Conservation (phyloP, 1,284 basidiomycete genomes). For the Sphagnurus paluster region DNA sequence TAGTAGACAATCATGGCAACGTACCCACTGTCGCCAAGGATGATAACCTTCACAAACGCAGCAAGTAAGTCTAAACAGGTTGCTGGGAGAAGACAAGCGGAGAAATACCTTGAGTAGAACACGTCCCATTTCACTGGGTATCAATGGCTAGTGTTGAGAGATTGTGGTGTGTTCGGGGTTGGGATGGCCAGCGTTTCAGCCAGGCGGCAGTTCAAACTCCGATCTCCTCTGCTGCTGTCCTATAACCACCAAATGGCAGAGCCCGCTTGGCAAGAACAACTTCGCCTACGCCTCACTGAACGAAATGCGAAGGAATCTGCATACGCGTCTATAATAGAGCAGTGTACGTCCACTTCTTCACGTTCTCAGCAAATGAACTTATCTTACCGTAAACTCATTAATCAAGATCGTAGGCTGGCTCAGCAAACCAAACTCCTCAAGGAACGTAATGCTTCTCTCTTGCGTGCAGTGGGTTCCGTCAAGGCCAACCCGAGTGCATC, state of each 20-base stretch:
- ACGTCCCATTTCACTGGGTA: constrained; percentile 62
- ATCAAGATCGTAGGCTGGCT: constrained; percentile 81
- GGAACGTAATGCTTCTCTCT: constrained; percentile 83
- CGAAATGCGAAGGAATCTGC: constrained; percentile 73
- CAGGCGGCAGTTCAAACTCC: constrained; percentile 40
- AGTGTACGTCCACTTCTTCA: constrained; percentile 60
- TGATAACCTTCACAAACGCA: constrained; percentile 78
- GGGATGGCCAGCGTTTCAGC: constrained; percentile 24
- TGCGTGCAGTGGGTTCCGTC: constrained; percentile 76
- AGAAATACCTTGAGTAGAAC: constrained; percentile 88
- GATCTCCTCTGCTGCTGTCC: constrained; percentile 19
- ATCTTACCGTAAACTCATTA: constrained; percentile 20
- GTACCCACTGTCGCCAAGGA: constrained; percentile 96
- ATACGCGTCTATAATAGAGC: constrained; percentile 84
- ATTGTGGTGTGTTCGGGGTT: constrained; percentile 21
- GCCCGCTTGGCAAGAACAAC: constrained; percentile 78
- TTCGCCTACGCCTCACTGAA: constrained; percentile 76
- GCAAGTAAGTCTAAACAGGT: constrained; percentile 5
- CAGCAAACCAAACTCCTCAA: constrained; percentile 88
- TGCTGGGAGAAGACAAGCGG: constrained; percentile 2
- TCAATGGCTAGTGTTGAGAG: constrained; percentile 18
- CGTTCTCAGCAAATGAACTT: constrained; percentile 3
- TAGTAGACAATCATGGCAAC: constrained; percentile 34
- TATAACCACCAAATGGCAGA: constrained; percentile 58
- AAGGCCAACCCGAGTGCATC: constrained; percentile 64